A percentile compares a stretch with the other conserved stretches of the same genome.
Evolutionary conservation across 305 asterid species (phyloP).

Genomic region (Fraxinus baroniana): DNA sequence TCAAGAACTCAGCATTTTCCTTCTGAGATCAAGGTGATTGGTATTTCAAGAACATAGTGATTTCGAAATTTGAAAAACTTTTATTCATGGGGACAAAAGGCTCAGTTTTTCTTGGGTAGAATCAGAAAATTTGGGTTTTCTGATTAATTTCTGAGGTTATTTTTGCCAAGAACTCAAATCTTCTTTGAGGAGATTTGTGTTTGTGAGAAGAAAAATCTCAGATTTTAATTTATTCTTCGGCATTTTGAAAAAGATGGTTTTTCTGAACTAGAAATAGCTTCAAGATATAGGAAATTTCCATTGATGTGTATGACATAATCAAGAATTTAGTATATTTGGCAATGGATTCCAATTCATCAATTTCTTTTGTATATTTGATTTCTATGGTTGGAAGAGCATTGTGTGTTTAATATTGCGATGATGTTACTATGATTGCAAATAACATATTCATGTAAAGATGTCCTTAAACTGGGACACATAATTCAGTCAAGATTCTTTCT

Average conservation of each 20-base stretch:
- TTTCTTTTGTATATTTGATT: not conserved
- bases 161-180: not conserved
- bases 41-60: not conserved
- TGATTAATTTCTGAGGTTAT: not conserved
- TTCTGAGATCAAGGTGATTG: conserved; percentile 65
- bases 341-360: conserved; percentile 4
- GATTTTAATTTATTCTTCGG: conserved; percentile 26
- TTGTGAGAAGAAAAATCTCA: conserved; percentile 20
- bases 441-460: conserved; percentile 6
- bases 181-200: conserved; percentile 16
- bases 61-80: not conserved
- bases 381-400: not conserved
- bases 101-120: not conserved
- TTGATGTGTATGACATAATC: not conserved
- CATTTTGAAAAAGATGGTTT: too few species aligned
- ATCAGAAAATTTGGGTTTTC: conserved; percentile 1
- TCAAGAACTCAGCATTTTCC: conserved; percentile 89
- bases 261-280: not conserved
- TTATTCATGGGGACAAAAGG: not conserved
- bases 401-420: not conserved
- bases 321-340: conserved; percentile 9
- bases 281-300: not conserved
- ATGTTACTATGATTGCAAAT: conserved; percentile 1
- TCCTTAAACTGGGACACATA: conserved; percentile 10
- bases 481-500: conserved; percentile 32